Percentiles rank a stretch among this genome's conserved stretches.
phyloP scores from a whole-genome alignment of 1,284 basidiomycete species.

The Pascua guehoae region DNA sequence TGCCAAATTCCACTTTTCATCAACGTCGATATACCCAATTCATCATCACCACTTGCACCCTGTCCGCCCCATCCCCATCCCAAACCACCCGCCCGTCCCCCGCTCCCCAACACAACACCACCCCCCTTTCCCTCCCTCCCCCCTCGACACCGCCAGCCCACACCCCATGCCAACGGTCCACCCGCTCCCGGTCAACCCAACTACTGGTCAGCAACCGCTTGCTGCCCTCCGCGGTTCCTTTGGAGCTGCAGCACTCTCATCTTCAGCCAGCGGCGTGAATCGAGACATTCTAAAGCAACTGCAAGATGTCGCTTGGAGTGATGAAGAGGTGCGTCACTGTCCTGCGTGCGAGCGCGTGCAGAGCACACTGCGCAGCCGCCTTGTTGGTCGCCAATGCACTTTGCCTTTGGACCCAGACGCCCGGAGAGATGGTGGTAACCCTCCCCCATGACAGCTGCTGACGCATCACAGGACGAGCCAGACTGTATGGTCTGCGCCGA shows the following conservation, averaged over 20 bases:
- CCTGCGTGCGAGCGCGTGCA: not conserved
- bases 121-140: conserved; percentile 1
- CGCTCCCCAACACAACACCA: not conserved
- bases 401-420: not conserved
- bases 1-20: conserved; percentile 1
- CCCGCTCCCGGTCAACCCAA: conserved; percentile 45
- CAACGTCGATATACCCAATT: not conserved
- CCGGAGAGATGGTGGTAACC: not conserved
- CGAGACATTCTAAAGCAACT: conserved; percentile 57
- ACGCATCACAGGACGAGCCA: conserved; percentile 72
- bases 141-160: not conserved
- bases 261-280: conserved; percentile 35
- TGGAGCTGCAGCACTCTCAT: conserved; percentile 21
- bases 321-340: conserved; percentile 65
- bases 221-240: conserved; percentile 21
- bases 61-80: not conserved
- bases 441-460: not conserved
- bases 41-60: not conserved
- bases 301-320: conserved; percentile 98
- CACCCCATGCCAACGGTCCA: conserved; percentile 30
- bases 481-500: conserved; percentile 98
- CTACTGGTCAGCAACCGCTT: conserved; percentile 42
- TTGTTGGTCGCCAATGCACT: conserved; percentile 1
- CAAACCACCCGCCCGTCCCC: not conserved
- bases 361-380: not conserved